Evolutionary conservation across 352 stramenopile species (phyloP).

Genomic region (Phytophthora palmivora): DNA sequence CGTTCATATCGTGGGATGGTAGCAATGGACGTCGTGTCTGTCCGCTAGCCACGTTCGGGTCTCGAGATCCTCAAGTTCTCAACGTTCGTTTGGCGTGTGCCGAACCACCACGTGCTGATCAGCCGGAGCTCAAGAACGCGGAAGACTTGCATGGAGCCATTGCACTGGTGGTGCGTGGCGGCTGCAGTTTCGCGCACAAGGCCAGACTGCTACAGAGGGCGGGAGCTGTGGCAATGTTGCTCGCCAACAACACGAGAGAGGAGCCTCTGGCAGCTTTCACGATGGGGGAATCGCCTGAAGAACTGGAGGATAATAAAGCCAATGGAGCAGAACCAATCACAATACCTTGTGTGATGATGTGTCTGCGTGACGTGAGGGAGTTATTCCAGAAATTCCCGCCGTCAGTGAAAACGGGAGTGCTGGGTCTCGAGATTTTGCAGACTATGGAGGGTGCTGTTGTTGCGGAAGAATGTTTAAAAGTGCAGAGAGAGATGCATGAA

Average conservation of each 20-base stretch:
- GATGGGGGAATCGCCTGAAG: slow-evolving; percentile 47
- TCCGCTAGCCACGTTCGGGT: slow-evolving; percentile 72
- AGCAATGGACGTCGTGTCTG: slow-evolving; percentile 46
- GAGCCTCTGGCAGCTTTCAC: slow-evolving; percentile 67
- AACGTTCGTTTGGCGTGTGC: slow-evolving; percentile 56
- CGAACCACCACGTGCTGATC: slow-evolving; percentile 64
- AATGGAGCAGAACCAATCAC: slow-evolving; percentile 27
- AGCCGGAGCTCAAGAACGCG: slow-evolving; percentile 54
- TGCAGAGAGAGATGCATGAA: slow-evolving; percentile 27
- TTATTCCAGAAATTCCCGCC: slow-evolving; percentile 72
- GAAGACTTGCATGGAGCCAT: slow-evolving; percentile 54
- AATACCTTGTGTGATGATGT: slow-evolving; percentile 79
- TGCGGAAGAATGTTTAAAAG: slow-evolving; percentile 44
- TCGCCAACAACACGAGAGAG: slow-evolving; percentile 65
- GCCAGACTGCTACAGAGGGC: slow-evolving; percentile 59
- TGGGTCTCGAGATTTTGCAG: slow-evolving; percentile 54
- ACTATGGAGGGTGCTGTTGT: slow-evolving; percentile 29
- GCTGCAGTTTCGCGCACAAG: slow-evolving; percentile 77
- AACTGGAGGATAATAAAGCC: slow-evolving; percentile 21
- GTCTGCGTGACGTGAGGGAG: slow-evolving; percentile 60
- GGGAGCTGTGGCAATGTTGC: slow-evolving; percentile 57
- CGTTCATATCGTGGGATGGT: slow-evolving; percentile 67
- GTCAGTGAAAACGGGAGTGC: slow-evolving; percentile 46
- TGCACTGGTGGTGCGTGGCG: slow-evolving; percentile 69
- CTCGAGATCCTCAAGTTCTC: slow-evolving; percentile 31